Percentiles rank a stretch among this genome's conserved stretches.
phyloP scores from a whole-genome alignment of 2,329 filamentous ascomycete species.

The Pseudogymnoascus sp. region DNA sequence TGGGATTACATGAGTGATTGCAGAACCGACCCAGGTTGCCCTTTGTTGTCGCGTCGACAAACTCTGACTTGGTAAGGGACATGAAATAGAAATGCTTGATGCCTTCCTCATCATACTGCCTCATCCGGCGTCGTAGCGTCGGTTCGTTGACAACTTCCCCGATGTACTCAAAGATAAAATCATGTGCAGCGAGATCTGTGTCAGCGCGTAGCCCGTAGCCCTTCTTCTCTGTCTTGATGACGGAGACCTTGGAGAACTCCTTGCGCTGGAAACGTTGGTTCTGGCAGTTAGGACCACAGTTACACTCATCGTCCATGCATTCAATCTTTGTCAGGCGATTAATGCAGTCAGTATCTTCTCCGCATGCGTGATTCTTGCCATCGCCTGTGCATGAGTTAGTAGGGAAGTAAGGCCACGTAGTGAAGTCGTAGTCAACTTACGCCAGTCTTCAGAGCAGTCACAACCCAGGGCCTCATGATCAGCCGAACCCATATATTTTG shows the following conservation, averaged over 20 bases:
- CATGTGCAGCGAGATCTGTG: slow-evolving; percentile 64
- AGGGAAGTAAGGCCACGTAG: slow-evolving; percentile 5
- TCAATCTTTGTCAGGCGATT: slow-evolving; percentile 98
- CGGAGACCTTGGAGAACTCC: slow-evolving; percentile 82
- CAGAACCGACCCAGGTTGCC: slow-evolving; percentile 95
- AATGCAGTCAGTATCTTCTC: slow-evolving; percentile 95
- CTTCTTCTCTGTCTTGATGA: slow-evolving; percentile 98
- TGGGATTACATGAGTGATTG: slow-evolving; percentile 98
- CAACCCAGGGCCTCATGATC: slow-evolving; percentile 89
- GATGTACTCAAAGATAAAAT: slow-evolving; percentile 97
- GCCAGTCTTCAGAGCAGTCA: slow-evolving; percentile 90
- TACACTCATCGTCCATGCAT: slow-evolving; percentile 72
- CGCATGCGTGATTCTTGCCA: slow-evolving; percentile 74
- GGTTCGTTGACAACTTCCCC: slow-evolving; percentile 95
- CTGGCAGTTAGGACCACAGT: slow-evolving; percentile 79
- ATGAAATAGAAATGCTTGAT: slow-evolving; percentile 99
- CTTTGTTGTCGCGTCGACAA: slow-evolving; percentile 94
- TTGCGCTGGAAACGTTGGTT: slow-evolving; percentile 92
- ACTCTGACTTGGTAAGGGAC: slow-evolving; percentile 93
- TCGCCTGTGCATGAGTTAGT: slow-evolving; percentile 40
- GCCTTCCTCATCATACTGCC: slow-evolving; percentile 88
- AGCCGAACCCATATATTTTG: slow-evolving; percentile 82
- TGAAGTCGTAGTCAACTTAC: slow-evolving; percentile 48
- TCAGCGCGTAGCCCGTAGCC: slow-evolving; percentile 87
- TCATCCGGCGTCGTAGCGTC: slow-evolving; percentile 80